Percentiles rank a stretch among this genome's conserved stretches.
Conservation (phyloP, 192 early-diverging fungal genomes). For the Phycomyces nitens region DNA sequence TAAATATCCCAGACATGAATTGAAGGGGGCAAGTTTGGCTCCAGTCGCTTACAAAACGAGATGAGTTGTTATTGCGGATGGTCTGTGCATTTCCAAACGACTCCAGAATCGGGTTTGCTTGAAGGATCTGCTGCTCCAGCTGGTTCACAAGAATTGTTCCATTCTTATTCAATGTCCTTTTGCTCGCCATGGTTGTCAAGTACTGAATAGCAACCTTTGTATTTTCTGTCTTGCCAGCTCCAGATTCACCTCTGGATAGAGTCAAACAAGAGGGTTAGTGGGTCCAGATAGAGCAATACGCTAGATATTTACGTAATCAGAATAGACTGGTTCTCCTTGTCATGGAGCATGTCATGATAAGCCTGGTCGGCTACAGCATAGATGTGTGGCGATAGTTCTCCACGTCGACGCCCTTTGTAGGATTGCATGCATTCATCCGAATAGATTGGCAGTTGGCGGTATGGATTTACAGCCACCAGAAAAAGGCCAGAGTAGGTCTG, state of each 20-base stretch:
- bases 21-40: too few relatives aligned
- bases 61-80: slow-evolving; percentile 97
- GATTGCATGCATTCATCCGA: slow-evolving; percentile 69
- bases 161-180: slow-evolving; percentile 35
- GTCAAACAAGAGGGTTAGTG: not conserved
- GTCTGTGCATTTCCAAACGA: slow-evolving; percentile 99
- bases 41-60: slow-evolving; percentile 74
- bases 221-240: slow-evolving; percentile 99
- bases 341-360: slow-evolving; percentile 92
- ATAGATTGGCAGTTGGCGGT: slow-evolving; percentile 90
- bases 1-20: too few relatives aligned
- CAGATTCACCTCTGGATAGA: slow-evolving; percentile 87
- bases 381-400: slow-evolving; percentile 82
- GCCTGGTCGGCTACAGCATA: slow-evolving; percentile 90
- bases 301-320: slow-evolving; percentile 79
- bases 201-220: slow-evolving; percentile 99
- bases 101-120: slow-evolving; percentile 97
- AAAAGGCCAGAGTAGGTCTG: slow-evolving; percentile 98
- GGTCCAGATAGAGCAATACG: too few relatives aligned
- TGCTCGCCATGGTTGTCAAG: slow-evolving; percentile 80
- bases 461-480: slow-evolving; percentile 97
- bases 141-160: slow-evolving; percentile 23
- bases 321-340: slow-evolving; percentile 93
- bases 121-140: slow-evolving; percentile 82
- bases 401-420: slow-evolving; percentile 69